Evolutionary conservation across 495 filamentous ascomycete genomes (phyloP).

Genomic region (Penicillium steckii): DNA sequence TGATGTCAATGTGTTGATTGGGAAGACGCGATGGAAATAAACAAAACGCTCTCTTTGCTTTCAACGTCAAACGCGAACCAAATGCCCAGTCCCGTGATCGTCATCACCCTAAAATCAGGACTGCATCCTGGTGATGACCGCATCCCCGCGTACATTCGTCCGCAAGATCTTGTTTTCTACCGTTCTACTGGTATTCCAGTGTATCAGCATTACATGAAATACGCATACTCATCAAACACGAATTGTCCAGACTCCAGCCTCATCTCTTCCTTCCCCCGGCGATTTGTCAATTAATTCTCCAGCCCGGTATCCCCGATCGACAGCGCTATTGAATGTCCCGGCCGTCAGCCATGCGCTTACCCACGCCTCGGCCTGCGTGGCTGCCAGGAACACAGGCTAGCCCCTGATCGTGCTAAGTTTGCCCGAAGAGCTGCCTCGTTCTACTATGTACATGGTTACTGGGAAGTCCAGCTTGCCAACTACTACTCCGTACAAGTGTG

Average conservation of each 20-base stretch:
- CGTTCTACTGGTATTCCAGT: not conserved
- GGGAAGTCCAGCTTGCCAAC: not conserved
- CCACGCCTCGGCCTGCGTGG: slow-evolving; percentile 20
- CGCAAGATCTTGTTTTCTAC: slow-evolving; percentile 1
- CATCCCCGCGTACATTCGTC: not conserved
- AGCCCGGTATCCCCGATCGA: slow-evolving; percentile 23
- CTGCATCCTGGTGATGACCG: slow-evolving; percentile 1
- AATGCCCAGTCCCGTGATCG: slow-evolving; percentile 28
- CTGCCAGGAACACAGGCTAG: slow-evolving; percentile 18
- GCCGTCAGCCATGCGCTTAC: slow-evolving; percentile 13
- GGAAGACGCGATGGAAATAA: slow-evolving; percentile 23
- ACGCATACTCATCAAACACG: slow-evolving; percentile 14
- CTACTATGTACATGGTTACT: too few species aligned
- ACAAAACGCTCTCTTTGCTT: too few species aligned
- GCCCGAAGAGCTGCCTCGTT: slow-evolving; percentile 1
- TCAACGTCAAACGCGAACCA: slow-evolving; percentile 15
- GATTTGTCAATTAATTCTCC: slow-evolving; percentile 16
- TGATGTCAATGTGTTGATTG: slow-evolving; percentile 22
- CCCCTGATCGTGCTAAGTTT: slow-evolving; percentile 17
- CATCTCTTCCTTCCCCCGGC: not conserved
- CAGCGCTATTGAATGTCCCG: slow-evolving; percentile 26
- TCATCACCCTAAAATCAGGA: not conserved
- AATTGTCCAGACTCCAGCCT: not conserved
- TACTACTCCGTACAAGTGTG: not conserved
- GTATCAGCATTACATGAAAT: slow-evolving; percentile 20